Evolutionary conservation across 257 asterid genomes (phyloP).

Genomic region (Petunia secreta): DNA sequence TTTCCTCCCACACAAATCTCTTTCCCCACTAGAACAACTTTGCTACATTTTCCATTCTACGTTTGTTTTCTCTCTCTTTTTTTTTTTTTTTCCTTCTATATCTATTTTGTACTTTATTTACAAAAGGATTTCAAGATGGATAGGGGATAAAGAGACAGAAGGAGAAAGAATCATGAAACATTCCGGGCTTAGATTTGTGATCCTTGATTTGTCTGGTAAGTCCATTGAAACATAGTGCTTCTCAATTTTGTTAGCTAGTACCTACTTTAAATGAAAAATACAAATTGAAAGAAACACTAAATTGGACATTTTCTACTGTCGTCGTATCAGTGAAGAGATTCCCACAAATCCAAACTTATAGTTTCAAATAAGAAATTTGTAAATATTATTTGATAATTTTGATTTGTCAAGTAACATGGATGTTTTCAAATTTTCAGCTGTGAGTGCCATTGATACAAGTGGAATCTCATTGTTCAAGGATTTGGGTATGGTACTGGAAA

Average conservation of each 20-base stretch:
- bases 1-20: too few relatives aligned
- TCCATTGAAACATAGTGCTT: background rate
- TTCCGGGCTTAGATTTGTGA: constrained; percentile 48
- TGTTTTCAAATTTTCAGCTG: constrained; percentile 52
- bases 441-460: constrained; percentile 69
- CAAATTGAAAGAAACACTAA: background rate
- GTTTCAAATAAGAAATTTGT: background rate
- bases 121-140: constrained; percentile 74
- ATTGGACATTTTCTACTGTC: background rate
- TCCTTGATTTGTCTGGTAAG: constrained; percentile 79
- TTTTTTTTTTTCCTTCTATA: background rate
- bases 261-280: background rate
- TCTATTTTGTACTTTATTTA: background rate
- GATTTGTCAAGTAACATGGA: background rate
- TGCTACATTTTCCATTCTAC: background rate
- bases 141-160: constrained; percentile 56
- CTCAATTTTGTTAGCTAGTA: background rate
- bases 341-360: background rate
- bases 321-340: background rate
- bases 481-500: constrained; percentile 55
- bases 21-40: background rate
- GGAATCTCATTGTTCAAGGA: constrained; percentile 78
- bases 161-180: constrained; percentile 40
- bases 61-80: background rate
- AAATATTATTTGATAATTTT: too few relatives aligned